These are phyloP conservation scores for Cercospora citrullina DNA, from an alignment of 2,329 filamentous ascomycete species.

Conservation along the genomic window DNA sequence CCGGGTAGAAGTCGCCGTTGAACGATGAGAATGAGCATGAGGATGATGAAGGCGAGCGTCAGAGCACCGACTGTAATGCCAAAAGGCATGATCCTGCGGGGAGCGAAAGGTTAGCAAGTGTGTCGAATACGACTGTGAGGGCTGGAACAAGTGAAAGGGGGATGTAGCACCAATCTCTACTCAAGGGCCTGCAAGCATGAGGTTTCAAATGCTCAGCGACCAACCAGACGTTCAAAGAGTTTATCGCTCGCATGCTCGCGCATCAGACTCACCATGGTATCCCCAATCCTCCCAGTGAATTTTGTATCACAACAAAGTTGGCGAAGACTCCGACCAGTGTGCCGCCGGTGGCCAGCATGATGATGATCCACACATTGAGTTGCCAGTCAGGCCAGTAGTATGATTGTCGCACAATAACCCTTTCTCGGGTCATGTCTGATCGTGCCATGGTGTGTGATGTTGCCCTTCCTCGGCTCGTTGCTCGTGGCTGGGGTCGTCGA, in stretches of 20 bases:
- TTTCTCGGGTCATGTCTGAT: constrained; percentile 32
- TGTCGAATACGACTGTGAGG: neutral
- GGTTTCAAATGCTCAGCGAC: constrained; percentile 3
- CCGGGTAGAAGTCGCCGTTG: constrained; percentile 59
- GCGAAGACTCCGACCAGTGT: constrained; percentile 62
- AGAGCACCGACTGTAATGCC: constrained; percentile 60
- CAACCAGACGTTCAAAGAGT: neutral
- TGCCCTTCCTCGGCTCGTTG: neutral
- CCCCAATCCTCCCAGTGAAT: constrained; percentile 53
- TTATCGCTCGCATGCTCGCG: neutral
- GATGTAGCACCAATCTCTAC: constrained; percentile 11
- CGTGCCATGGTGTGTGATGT: constrained; percentile 33
- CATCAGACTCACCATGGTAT: constrained; percentile 58
- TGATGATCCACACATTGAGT: constrained; percentile 65
- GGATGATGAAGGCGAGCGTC: constrained; percentile 58
- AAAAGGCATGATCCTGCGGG: constrained; percentile 62
- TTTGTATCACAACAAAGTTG: constrained; percentile 60
- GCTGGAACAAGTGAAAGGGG: neutral
- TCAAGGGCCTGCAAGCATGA: constrained; percentile 8
- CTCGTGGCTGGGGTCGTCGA: neutral
- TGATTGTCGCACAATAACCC: constrained; percentile 50
- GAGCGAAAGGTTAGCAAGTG: constrained; percentile 2
- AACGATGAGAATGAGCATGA: constrained; percentile 58
- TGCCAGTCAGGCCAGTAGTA: constrained; percentile 67
- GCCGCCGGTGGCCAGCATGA: constrained; percentile 60